phyloP scores from a whole-genome alignment of 2,329 filamentous ascomycete species.

The Diaporthe aspalathi region DNA sequence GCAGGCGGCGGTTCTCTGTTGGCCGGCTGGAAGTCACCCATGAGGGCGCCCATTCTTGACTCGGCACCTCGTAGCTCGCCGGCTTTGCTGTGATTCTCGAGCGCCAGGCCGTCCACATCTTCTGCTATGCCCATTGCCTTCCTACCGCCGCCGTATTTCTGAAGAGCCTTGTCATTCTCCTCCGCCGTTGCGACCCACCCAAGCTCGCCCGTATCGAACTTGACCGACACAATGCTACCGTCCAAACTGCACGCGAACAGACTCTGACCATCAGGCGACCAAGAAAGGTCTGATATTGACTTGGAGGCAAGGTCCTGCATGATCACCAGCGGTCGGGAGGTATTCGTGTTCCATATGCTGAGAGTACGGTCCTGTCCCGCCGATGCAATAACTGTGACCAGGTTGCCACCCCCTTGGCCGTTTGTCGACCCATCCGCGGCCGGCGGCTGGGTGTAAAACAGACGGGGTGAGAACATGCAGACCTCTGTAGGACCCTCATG shows the following conservation, averaged over 20 bases:
- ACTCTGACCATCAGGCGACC: conserved; percentile 91
- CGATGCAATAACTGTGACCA: conserved; percentile 94
- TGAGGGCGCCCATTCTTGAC: conserved; percentile 96
- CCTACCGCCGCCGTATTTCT: conserved; percentile 90
- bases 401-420: conserved; percentile 58
- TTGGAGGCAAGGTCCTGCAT: conserved; percentile 90
- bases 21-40: conserved; percentile 80
- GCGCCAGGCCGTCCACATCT: conserved; percentile 85
- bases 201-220: conserved; percentile 88
- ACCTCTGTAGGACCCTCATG: conserved; percentile 98
- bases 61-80: conserved; percentile 91
- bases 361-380: conserved; percentile 96
- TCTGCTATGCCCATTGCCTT: conserved; percentile 92
- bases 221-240: conserved; percentile 83
- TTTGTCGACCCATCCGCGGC: conserved; percentile 62
- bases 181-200: conserved; percentile 87
- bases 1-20: conserved; percentile 61
- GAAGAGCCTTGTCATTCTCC: conserved; percentile 92
- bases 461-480: conserved; percentile 92
- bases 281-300: conserved; percentile 92
- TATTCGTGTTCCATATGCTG: conserved; percentile 98
- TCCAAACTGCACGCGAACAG: conserved; percentile 90
- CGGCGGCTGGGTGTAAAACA: conserved; percentile 83
- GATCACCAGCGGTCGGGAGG: conserved; percentile 89
- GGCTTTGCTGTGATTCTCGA: conserved; percentile 93